phyloP scores from a whole-genome alignment of 257 asterid genomes.

The Coffea canephora region DNA sequence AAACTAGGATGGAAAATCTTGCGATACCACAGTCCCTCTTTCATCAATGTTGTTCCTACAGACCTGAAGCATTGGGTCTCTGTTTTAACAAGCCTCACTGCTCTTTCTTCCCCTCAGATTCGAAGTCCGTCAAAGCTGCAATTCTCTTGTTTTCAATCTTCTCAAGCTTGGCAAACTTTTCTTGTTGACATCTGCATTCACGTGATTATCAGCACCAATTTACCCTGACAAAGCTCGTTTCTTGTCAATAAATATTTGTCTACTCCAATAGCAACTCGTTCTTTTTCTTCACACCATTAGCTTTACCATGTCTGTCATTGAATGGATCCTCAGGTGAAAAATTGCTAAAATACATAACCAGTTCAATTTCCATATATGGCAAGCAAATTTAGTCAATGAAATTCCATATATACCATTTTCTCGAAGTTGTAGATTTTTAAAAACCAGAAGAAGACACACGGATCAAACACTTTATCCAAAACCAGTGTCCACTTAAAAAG shows the following conservation, averaged over 20 bases:
- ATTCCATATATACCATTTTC: conserved; percentile 46
- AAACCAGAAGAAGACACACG: not conserved
- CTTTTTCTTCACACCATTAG: conserved; percentile 31
- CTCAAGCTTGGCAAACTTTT: not conserved
- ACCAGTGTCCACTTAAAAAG: not conserved
- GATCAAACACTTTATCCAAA: not conserved
- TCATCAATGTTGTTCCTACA: too few species aligned
- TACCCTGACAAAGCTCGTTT: conserved; percentile 18
- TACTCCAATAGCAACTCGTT: conserved; percentile 31
- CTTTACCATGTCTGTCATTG: conserved; percentile 26
- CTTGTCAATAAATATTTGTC: conserved; percentile 31
- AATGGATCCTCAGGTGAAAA: too few species aligned
- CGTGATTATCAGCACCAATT: not conserved
- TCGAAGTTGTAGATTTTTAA: conserved; percentile 31
- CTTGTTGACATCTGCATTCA: conserved; percentile 7
- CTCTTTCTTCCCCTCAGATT: too few species aligned
- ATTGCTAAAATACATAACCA: too few species aligned
- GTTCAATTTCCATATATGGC: conserved; percentile 12
- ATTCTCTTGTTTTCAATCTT: too few species aligned
- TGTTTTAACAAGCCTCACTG: too few species aligned
- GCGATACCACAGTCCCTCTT: too few species aligned
- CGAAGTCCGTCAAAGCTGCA: too few species aligned
- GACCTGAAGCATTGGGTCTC: too few species aligned
- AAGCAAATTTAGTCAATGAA: too few species aligned
- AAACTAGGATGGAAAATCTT: too few species aligned